Evolutionary conservation across 805 yeast species (phyloP), one percentile per base, ranked within the genome.

Genomic region (Tetrapisispora taiwanensis): DNA sequence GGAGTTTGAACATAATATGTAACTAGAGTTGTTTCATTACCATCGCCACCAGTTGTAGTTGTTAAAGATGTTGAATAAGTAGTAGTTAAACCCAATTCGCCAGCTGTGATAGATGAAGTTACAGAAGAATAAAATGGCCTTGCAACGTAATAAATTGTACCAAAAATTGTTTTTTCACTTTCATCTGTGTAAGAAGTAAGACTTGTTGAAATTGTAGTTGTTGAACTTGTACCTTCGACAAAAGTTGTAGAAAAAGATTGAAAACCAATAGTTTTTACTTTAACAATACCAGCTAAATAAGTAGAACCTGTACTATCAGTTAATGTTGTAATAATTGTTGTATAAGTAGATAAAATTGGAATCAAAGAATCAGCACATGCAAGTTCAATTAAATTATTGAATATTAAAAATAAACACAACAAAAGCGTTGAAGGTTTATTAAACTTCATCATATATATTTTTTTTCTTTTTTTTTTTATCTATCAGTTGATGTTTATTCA

Each of bases 1-100:
- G 48, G 48, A 19, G 45, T 46, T 26, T 46, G 43, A 30, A 46
- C 33, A 27, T 28, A 42, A 30, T 40, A 36, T 28, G 39, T 30
- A 30, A 18, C 19, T 6, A 33, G 18, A 8, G 32, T 34, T 8
- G 43, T 38, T 24, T 31, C 27, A 17, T 26, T 28, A 19, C 43
- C 46, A 20, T 44, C 46, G 7, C 22, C 7, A 37, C 46, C 36
- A 9, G 48, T 45, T 18, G 12, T 31, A 6, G 46, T 47, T 5
- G 35, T 30, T 4, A 32, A 12, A 7, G 24, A 31, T 3, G 49
- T 41, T 3, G 48, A 35, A 33, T 36, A 46, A 7, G 53, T 49
- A 1, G 42, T 20, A n/a, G 46, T 40, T 27, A 36, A 13, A 28
- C 45, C 27, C 6, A 38, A 38, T 20, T 18, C 15, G 20, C 36